A percentile compares a stretch with the other conserved stretches of the same genome.
These are phyloP conservation scores for Terana coerulea DNA, from an alignment of 768 basidiomycete genomes.

Conservation along the genomic window DNA sequence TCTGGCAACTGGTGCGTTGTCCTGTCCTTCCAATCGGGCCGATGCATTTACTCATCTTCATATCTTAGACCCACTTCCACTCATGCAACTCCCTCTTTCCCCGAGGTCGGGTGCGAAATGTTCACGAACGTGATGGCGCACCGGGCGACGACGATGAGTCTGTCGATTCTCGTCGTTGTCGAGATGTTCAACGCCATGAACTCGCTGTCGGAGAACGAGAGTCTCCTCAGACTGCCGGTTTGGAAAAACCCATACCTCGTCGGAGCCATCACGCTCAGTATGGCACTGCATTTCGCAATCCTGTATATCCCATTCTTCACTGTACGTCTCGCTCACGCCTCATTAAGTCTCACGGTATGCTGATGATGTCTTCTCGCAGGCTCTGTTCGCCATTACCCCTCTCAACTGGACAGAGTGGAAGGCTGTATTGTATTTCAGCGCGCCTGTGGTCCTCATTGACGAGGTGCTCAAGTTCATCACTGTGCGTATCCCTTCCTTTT, in stretches of 20 bases:
- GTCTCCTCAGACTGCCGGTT: constrained; percentile 78
- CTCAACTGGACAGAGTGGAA: constrained; percentile 96
- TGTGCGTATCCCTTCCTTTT: constrained; percentile 39
- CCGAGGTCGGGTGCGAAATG: constrained; percentile 93
- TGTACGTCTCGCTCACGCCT: constrained; percentile 36
- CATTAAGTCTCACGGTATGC: not conserved
- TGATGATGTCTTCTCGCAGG: constrained; percentile 34
- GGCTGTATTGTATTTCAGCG: constrained; percentile 84
- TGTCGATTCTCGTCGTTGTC: constrained; percentile 93
- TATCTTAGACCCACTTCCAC: constrained; percentile 70
- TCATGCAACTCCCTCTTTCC: constrained; percentile 76
- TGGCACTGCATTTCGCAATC: constrained; percentile 91
- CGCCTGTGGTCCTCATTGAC: constrained; percentile 86
- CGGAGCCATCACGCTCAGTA: constrained; percentile 83
- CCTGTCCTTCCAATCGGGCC: not conserved
- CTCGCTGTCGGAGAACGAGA: constrained; percentile 96
- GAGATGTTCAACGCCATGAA: constrained; percentile 99
- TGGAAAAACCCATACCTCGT: constrained; percentile 97
- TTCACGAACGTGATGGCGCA: constrained; percentile 86
- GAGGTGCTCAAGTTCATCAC: constrained; percentile 85
- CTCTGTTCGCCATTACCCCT: constrained; percentile 87
- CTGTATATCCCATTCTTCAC: constrained; percentile 97
- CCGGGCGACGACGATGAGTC: constrained; percentile 90
- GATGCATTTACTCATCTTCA: not conserved
- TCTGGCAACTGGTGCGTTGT: constrained; percentile 80